Base-by-base conservation (phyloP, 768 basidiomycete species). In the Austroboletus eburneus region DNA sequence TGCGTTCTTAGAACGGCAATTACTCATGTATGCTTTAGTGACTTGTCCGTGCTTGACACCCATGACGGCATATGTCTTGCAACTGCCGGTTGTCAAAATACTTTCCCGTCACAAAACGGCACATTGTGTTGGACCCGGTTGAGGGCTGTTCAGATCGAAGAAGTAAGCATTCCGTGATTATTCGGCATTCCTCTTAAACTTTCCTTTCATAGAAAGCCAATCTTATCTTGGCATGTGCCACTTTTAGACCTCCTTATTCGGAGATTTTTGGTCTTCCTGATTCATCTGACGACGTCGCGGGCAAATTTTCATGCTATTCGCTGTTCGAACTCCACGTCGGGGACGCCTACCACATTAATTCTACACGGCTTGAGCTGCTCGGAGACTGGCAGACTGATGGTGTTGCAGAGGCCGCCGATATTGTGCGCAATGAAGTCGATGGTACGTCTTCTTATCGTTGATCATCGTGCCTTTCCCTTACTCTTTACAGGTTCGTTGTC, bases 301-400 rank as follows among this genome's bases (percentile, higher is more conserved):
- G 20, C 4, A 52, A 50, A 34, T 4, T 3, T 32, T 53, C 58
- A 25, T 39, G 43, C 21, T 59, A 53, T 39, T 52, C 61, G 13
- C 33, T 64, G 40, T 65, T 64, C 42, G 47, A 65, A 43, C 55
- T 64, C 22, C 55, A 48, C 38, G 46, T 60, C 10, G 64, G 57
- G 14, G 63, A 64, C 17, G 12, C 43, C 29, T 42, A 51, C 18
- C 25, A 39, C 16, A 46, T 63, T 9, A 16, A 54, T 12, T 48
- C 53, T 21, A 49, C 63, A 13, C 58, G 54, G 22, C 68, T 86
- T 1, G 69, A 69, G 42, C 69, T 69, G 34, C 51, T 84, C 9
- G 77, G 78, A 7, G 76, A 80, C 38, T 83, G 81, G 79, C 57
- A 71, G 20, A 59, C 80, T 6, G 73, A 77, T 33, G 77, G 81